Base-by-base conservation (phyloP, 768 basidiomycete species). In the Coprinellus aureogranulatus region DNA sequence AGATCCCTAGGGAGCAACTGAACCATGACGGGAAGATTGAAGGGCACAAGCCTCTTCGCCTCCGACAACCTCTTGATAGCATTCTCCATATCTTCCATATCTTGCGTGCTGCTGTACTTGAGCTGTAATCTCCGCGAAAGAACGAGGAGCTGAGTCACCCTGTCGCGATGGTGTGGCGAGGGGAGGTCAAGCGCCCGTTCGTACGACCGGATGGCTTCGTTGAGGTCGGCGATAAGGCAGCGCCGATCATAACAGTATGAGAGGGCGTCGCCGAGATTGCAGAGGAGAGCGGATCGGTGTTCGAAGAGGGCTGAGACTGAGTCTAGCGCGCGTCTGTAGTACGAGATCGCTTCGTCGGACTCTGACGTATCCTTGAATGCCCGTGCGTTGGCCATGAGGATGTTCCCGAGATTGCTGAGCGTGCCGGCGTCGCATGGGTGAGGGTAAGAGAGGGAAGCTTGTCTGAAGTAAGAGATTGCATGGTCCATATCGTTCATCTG, bases 321-420 rank as follows among this genome's bases (percentile, higher is more conserved):
- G 9, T 34, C 14, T 28, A 59, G 51, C 16, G 53, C 58, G 31
- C 39, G 52, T 16, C 58, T 42, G 37, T 59, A 54, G 16, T 23
- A 41, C 2, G 31, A 6, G 12, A 59, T 53, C 4, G 58, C 58
- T 25, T 59, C 58, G 37, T 59, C 52, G 4, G 53, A 44, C 28
- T 54, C 58, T 25, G 22, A 49, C 27, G 25, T 31, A 27, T 39
- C 39, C 45, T n/a, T 44, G 53, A 54, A 40, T 25, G 41, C 42
- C 25, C 47, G 28, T 14, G 53, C 53, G 18, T 46, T 42, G 11
- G 52, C 46, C 45, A 59, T 27, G 6, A 59, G 28, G 23, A 51
- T 52, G 39, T 59, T 59, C 2, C 58, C 58, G 20, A 59, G 53
- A 25, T 59, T 59, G 53, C 58, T 59, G 26, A 54, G 46, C 10